Conservation (phyloP, 176 grass and related monocot genomes). For the Musa troglodytarum region DNA sequence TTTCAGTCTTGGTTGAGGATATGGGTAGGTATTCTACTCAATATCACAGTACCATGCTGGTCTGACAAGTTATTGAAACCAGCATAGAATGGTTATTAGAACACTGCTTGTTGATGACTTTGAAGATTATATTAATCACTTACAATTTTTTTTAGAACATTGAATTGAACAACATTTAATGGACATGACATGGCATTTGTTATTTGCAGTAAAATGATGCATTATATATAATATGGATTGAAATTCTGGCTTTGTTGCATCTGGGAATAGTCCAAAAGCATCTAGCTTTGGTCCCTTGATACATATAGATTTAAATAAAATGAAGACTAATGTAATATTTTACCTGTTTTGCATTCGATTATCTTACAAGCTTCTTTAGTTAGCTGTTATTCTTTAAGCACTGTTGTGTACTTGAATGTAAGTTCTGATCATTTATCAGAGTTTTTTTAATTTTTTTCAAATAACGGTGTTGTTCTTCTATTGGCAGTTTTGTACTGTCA, state of each 20-base stretch:
- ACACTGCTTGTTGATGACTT: not conserved
- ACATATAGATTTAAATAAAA: not conserved
- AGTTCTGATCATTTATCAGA: not conserved
- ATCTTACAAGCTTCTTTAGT: not conserved
- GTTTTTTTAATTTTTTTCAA: not conserved
- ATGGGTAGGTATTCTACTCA: too few species aligned
- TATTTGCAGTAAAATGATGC: not conserved
- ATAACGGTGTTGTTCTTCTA: conserved; percentile 7
- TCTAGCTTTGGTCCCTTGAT: not conserved
- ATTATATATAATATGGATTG: not conserved
- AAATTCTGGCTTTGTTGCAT: not conserved
- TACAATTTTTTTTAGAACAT: too few species aligned
- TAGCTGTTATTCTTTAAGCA: too few species aligned
- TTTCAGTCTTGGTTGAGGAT: too few species aligned
- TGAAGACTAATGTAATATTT: not conserved
- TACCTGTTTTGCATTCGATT: not conserved
- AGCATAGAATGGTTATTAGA: too few species aligned
- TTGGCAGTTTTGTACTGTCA: conserved; percentile 84
- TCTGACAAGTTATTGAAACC: too few species aligned
- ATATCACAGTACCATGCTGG: too few species aligned
- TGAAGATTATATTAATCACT: not conserved
- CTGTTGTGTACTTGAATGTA: not conserved
- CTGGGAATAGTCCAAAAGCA: not conserved
- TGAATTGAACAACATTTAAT: too few species aligned
- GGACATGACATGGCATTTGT: too few species aligned